Base-by-base conservation (phyloP, 345 rosid genomes). In the Brassica cretica region DNA sequence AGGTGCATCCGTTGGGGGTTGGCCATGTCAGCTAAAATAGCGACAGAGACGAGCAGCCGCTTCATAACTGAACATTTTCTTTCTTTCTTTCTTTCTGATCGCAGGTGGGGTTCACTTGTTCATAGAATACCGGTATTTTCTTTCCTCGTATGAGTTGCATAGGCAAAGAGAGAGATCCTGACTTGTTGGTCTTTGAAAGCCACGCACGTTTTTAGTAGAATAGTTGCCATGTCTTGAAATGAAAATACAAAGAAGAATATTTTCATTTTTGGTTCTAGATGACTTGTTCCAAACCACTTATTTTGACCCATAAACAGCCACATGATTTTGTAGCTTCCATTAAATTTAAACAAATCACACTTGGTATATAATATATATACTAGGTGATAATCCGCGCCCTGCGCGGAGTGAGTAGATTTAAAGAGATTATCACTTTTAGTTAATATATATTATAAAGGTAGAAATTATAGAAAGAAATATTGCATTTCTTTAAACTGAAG, bases 41-140 rank as follows among this genome's bases (percentile, higher is more conserved):
- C 14, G 79, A 39, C 86, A 88, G 8, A 87, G 11, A 63, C 39
- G 66, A 9, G 39, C 0, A 44, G 5, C 53, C 15, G 53, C 15
- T 44, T 44, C 15, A 4, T 9, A 41, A 41, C 14, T 41, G 49
- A 41, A 44, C 11, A 1, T 12, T n/a, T 44, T 19, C 21, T 19
- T 19, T 19, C 21, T 25, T 2, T 25, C 29, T 25, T 25, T 25
- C 55, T 44, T 44, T 44, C 53, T 44, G 15, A 12, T 32, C 6
- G 55, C 55, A 46, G 55, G 16, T 2, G n/a, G 12, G 49, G 12
- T 3, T 41, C 1, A 39, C 46, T 8, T 39, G 46, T 39, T 8
- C 11, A 32, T 4, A 32, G 35, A 32, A 32, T 19, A 25, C 29
- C 21, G 21, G 21, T 19, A 19, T 25, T 25, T 25, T 3, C 29